phyloP scores from a whole-genome alignment of 441 rosid genomes.

The Omphalea diandra region DNA sequence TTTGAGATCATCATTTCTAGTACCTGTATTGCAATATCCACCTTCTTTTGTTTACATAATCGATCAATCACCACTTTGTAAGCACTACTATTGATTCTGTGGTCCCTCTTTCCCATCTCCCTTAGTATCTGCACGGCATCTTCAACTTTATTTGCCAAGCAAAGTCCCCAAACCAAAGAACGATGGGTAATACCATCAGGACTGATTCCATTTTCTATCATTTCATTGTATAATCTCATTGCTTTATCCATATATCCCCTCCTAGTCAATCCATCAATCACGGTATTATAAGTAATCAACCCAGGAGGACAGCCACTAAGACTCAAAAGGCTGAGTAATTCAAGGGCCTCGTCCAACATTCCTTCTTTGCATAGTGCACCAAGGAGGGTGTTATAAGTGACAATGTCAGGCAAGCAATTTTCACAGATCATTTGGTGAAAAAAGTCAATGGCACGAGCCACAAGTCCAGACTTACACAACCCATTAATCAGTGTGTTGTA shows the following conservation, averaged over 20 bases:
- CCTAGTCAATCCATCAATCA: constrained; percentile 66
- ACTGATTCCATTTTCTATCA: constrained; percentile 49
- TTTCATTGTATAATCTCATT: constrained; percentile 43
- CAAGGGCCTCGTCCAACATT: constrained; percentile 60
- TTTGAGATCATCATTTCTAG: constrained; percentile 65
- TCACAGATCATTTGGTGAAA: constrained; percentile 56
- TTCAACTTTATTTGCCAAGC: constrained; percentile 42
- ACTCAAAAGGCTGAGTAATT: constrained; percentile 44
- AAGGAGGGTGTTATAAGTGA: constrained; percentile 74
- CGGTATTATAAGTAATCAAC: constrained; percentile 65
- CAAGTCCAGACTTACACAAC: constrained; percentile 64
- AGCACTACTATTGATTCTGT: constrained; percentile 43
- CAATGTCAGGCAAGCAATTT: constrained; percentile 57
- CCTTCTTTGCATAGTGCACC: constrained; percentile 66
- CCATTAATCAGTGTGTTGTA: constrained; percentile 83
- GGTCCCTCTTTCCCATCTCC: constrained; percentile 52
- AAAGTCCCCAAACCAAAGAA: constrained; percentile 66
- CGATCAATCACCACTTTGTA: constrained; percentile 52
- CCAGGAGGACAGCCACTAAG: constrained; percentile 51
- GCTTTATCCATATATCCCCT: constrained; percentile 57
- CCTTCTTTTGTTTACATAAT: constrained; percentile 55
- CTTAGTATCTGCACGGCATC: constrained; percentile 56
- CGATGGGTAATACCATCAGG: constrained; percentile 82
- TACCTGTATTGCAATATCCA: constrained; percentile 64
- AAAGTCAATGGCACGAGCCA: constrained; percentile 66